Percentiles rank a stretch among this genome's conserved stretches.
Evolutionary conservation across 192 early-diverging fungal genomes (phyloP).

Genomic region (Polychytrium aggregatum): DNA sequence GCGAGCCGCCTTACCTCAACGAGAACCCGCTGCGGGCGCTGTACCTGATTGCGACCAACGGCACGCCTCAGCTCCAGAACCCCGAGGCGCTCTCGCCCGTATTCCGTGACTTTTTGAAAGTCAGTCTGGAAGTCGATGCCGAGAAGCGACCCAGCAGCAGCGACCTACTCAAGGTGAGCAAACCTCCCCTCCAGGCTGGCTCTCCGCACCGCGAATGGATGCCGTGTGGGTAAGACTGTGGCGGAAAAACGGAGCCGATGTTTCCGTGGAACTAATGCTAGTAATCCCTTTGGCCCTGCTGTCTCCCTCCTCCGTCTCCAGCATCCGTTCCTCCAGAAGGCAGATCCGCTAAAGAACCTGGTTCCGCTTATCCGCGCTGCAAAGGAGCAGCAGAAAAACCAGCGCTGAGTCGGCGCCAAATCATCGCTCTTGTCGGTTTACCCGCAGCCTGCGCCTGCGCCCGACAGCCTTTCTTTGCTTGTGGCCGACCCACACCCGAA

Average conservation of each 20-base stretch:
- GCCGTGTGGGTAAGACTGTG: no score
- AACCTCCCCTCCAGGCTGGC: no score
- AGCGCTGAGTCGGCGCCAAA: no score
- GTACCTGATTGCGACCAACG: conserved; percentile 92
- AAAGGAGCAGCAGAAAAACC: conserved; percentile 29
- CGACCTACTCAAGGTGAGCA: conserved; percentile 64
- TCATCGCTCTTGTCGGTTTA: no score
- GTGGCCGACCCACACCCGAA: no score
- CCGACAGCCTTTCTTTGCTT: no score
- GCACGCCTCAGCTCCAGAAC: conserved; percentile 81
- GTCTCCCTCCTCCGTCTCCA: conserved; percentile 19
- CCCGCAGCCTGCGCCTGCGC: no score
- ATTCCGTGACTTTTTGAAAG: conserved; percentile 79
- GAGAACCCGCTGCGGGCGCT: conserved; percentile 93
- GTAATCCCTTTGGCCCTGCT: no score
- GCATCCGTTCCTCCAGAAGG: conserved; percentile 78
- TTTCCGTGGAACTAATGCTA: no score
- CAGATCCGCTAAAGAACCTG: conserved; percentile 69
- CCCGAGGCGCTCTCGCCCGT: conserved; percentile 68
- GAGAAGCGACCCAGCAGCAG: conserved; percentile 65
- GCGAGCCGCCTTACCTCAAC: conserved; percentile 89
- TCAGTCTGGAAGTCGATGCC: conserved; percentile 77
- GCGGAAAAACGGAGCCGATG: no score
- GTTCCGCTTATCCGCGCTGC: conserved; percentile 67
- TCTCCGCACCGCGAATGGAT: no score